Conservation (phyloP, 2,329 filamentous ascomycete genomes). For the Spiromastix sp. region DNA sequence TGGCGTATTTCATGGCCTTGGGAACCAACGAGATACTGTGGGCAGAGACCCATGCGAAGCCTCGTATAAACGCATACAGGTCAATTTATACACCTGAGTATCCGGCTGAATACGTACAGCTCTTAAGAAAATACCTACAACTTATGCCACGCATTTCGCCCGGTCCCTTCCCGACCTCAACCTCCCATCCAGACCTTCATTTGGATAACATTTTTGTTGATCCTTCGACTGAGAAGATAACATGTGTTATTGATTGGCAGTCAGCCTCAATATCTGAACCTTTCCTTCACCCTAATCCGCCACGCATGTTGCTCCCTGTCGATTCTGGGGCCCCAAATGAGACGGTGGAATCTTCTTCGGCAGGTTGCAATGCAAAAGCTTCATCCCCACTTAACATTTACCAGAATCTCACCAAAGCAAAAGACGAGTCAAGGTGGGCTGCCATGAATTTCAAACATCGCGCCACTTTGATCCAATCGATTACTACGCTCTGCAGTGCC, state of each 20-base stretch:
- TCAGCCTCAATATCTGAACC: neutral
- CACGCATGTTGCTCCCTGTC: neutral
- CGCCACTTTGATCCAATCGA: neutral
- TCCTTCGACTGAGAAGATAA: neutral
- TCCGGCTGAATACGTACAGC: too few species aligned
- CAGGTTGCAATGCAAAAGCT: neutral
- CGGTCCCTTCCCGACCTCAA: too few species aligned
- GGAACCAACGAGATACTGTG: too few species aligned
- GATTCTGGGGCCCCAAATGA: neutral
- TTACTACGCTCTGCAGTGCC: neutral
- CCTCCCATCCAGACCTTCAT: too few species aligned
- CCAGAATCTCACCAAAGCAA: neutral
- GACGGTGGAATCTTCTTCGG: neutral
- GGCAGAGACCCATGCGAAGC: too few species aligned
- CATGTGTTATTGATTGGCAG: conserved; percentile 1
- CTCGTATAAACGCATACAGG: too few species aligned
- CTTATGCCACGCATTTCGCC: too few species aligned
- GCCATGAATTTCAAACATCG: neutral
- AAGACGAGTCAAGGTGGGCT: neutral
- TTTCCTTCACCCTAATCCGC: neutral
- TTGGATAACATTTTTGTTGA: too few species aligned
- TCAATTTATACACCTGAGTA: too few species aligned
- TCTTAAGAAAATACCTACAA: too few species aligned
- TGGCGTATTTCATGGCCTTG: too few species aligned
- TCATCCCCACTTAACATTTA: neutral